Percentiles rank a stretch among this genome's conserved stretches.
These are phyloP conservation scores for Leishmania major DNA, from an alignment of 208 protist species.

Conservation along the genomic window DNA sequence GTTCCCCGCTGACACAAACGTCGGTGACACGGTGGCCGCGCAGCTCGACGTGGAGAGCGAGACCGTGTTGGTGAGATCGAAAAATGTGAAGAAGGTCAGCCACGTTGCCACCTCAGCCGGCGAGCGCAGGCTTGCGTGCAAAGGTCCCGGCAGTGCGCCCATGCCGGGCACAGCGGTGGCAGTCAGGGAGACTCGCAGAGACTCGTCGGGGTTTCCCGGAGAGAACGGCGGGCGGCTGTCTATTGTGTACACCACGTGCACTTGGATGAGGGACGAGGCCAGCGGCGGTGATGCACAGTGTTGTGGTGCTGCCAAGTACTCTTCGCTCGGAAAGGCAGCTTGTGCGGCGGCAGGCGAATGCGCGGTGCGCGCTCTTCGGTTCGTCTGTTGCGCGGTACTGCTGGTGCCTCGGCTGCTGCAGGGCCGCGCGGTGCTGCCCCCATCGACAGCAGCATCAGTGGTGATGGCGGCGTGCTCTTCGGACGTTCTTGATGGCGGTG, in stretches of 20 bases:
- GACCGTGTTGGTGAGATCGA: slow-evolving; percentile 32
- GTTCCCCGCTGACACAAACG: background rate
- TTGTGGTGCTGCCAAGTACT: slow-evolving; percentile 1
- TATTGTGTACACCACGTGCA: slow-evolving; percentile 49
- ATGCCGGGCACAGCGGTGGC: slow-evolving; percentile 28
- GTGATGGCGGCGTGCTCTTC: background rate
- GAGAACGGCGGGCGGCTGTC: slow-evolving; percentile 58
- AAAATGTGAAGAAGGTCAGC: slow-evolving; percentile 51
- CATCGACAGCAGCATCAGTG: background rate
- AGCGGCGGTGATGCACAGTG: background rate
- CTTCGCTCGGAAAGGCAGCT: slow-evolving; percentile 22
- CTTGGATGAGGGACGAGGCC: slow-evolving; percentile 26
- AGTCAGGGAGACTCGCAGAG: slow-evolving; percentile 40
- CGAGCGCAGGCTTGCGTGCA: slow-evolving; percentile 20
- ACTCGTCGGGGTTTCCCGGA: slow-evolving; percentile 38
- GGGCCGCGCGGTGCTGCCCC: background rate
- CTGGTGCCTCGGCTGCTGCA: too few relatives aligned
- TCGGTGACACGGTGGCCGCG: background rate
- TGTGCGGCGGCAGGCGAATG: background rate
- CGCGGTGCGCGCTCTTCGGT: background rate
- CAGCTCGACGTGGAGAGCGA: slow-evolving; percentile 14
- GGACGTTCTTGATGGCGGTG: background rate
- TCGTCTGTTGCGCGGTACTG: too few relatives aligned
- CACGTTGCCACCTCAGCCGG: slow-evolving; percentile 45
- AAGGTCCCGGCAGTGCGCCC: slow-evolving; percentile 13